These are phyloP conservation scores for Starmerella bacillaris DNA, from an alignment of 805 yeast genomes.

Conservation along the genomic window DNA sequence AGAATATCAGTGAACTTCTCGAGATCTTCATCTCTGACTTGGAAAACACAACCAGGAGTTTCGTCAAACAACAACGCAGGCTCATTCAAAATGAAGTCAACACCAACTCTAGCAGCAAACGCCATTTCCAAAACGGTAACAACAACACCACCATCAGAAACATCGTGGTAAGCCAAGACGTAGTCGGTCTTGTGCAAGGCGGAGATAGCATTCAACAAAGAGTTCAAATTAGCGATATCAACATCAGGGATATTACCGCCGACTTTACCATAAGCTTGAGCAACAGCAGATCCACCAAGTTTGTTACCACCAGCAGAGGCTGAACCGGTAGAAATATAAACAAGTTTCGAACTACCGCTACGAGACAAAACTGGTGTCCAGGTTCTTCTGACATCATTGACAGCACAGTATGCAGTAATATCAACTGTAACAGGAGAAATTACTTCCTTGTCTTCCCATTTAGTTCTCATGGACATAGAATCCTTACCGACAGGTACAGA, in stretches of 20 bases:
- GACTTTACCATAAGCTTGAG: slow-evolving; percentile 79
- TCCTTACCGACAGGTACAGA: slow-evolving; percentile 97
- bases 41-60: slow-evolving; percentile 94
- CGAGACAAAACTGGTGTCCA: slow-evolving; percentile 81
- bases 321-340: slow-evolving; percentile 48
- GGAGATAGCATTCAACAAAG: slow-evolving; percentile 50
- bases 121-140: slow-evolving; percentile 87
- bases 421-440: slow-evolving; percentile 87
- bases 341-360: slow-evolving; percentile 45
- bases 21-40: slow-evolving; percentile 35
- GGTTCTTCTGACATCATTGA: slow-evolving; percentile 62
- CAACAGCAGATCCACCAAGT: slow-evolving; percentile 85
- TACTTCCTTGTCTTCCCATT: slow-evolving; percentile 72
- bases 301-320: slow-evolving; percentile 9
- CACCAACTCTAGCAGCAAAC: slow-evolving; percentile 82
- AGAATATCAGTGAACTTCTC: slow-evolving; percentile 40
- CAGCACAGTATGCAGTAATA: slow-evolving; percentile 83
- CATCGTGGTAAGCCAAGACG: slow-evolving; percentile 82
- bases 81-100: slow-evolving; percentile 33
- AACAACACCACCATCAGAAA: slow-evolving; percentile 90
- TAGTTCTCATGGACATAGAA: slow-evolving; percentile 98
- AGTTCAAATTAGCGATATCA: slow-evolving; percentile 41
- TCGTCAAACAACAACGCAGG: slow-evolving; percentile 61
- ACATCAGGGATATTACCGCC: slow-evolving; percentile 77
- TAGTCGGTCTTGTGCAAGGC: slow-evolving; percentile 46